Conservation (phyloP, 2,329 filamentous ascomycete species). For the Ceratocystis ficicola region DNA sequence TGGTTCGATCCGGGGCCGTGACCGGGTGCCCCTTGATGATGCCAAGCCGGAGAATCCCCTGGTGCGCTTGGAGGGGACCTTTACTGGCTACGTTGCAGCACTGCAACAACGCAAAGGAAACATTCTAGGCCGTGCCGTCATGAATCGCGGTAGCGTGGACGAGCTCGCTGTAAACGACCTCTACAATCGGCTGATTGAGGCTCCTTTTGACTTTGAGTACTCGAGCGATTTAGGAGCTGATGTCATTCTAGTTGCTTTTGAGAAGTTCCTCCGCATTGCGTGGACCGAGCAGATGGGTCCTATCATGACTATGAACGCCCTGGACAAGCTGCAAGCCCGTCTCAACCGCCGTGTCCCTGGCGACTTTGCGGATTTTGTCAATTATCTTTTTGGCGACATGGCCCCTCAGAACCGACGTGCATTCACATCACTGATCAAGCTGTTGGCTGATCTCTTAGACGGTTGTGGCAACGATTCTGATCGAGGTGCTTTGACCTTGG, state of each 20-base stretch:
- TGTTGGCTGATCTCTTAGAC: constrained; percentile 76
- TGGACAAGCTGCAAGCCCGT: constrained; percentile 62
- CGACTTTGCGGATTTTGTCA: constrained; percentile 60
- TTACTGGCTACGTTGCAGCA: constrained; percentile 70
- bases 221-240: constrained; percentile 67
- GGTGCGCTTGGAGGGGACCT: constrained; percentile 67
- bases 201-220: constrained; percentile 63
- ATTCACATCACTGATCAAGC: constrained; percentile 69
- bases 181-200: constrained; percentile 78
- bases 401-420: constrained; percentile 61
- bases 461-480: constrained; percentile 87
- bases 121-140: constrained; percentile 64
- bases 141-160: constrained; percentile 53
- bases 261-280: constrained; percentile 78
- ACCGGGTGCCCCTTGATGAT: constrained; percentile 36
- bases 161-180: constrained; percentile 76
- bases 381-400: constrained; percentile 52
- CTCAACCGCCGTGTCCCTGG: constrained; percentile 54
- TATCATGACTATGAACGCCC: constrained; percentile 58
- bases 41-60: constrained; percentile 51
- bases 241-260: constrained; percentile 80
- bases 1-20: constrained; percentile 42
- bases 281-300: constrained; percentile 84
- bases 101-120: constrained; percentile 77
- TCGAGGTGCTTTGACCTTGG: constrained; percentile 71